phyloP scores from a whole-genome alignment of 2,329 filamentous ascomycete genomes.

The Sordariomycetes sp. region DNA sequence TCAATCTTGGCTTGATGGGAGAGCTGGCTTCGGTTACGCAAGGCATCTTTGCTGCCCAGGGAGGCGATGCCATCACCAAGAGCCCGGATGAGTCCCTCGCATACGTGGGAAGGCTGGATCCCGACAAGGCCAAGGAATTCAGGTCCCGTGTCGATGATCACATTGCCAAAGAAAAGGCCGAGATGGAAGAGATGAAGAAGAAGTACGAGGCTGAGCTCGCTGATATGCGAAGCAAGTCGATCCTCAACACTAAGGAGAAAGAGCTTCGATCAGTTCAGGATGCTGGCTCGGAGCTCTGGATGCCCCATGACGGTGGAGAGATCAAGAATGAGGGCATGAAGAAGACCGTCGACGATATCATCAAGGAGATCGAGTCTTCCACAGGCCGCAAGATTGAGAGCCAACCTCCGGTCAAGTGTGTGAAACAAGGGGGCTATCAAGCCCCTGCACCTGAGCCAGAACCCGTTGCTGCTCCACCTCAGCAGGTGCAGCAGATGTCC shows the following conservation, averaged over 20 bases:
- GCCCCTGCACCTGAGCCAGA: slow-evolving; percentile 43
- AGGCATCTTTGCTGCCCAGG: slow-evolving; percentile 68
- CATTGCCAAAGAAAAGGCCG: slow-evolving; percentile 62
- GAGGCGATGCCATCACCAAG: slow-evolving; percentile 34
- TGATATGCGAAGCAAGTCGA: slow-evolving; percentile 61
- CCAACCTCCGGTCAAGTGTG: slow-evolving; percentile 56
- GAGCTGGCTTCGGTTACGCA: slow-evolving; percentile 74
- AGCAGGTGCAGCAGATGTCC: slow-evolving; percentile 28
- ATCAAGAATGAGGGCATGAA: slow-evolving; percentile 25
- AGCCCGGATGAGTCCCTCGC: slow-evolving; percentile 39
- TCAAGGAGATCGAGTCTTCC: slow-evolving; percentile 62
- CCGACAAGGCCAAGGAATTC: slow-evolving; percentile 76
- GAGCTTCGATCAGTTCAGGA: slow-evolving; percentile 61
- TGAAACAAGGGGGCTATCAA: slow-evolving; percentile 71
- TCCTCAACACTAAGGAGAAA: slow-evolving; percentile 66
- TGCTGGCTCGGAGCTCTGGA: slow-evolving; percentile 51
- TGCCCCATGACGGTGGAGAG: slow-evolving; percentile 41
- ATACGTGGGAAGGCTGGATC: slow-evolving; percentile 55
- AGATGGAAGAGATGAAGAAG: slow-evolving; percentile 77
- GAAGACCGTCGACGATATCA: slow-evolving; percentile 61
- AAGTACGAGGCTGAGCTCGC: slow-evolving; percentile 69
- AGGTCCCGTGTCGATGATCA: slow-evolving; percentile 66
- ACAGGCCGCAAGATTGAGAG: slow-evolving; percentile 58
- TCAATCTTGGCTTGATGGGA: slow-evolving; percentile 78
- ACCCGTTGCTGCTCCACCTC: slow-evolving; percentile 17